Base-by-base conservation (phyloP, 306 rosid genomes). In the Malus orientalis region DNA sequence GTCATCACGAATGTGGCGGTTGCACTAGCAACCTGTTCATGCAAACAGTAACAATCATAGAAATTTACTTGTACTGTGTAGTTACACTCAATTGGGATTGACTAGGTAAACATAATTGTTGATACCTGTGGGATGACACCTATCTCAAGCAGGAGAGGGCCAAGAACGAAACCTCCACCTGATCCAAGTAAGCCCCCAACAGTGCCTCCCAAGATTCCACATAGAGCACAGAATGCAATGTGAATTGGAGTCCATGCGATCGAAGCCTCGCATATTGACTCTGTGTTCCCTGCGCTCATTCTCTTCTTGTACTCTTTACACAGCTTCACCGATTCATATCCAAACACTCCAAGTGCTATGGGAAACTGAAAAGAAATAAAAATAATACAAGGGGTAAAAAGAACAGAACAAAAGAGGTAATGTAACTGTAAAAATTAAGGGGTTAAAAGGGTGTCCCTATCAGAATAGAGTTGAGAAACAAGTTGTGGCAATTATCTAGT, bases 1-100 rank as follows among this genome's bases (percentile, higher is more conserved):
- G 86, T 85, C 97, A 94, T 91, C 66, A 94, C 97, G 69, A 90
- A 91, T 80, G 97, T 90, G 45, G 97, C 97, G 58, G 98, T 91
- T 30, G 96, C 91, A 82, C 97, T 94, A 8, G 98, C 98, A 80
- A 92, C 97, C 96, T 93, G 70, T 71, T n/a, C 75, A 78, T 40
- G 12, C 3, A 23, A 61, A 77, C 20, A 23, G 49, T 18, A 13
- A 11, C 13, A 59, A 10, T 61, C 29, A 5, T 4, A 9, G 0
- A 16, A 32, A 16, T 30, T 15, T 30, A 16, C 69, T 30, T 64
- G 11, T 19, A 64, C 36, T 13, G 9, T 64, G 27, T n/a, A 55
- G 22, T 55, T 6, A 55, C 61, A 71, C 20, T 57, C 8, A 15
- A 25, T 45, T 38, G 59, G 11, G 8, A 15, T 8, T 32, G 30